phyloP scores from a whole-genome alignment of 2,329 filamentous ascomycete genomes.

The Fusarium brevicatenulatum region DNA sequence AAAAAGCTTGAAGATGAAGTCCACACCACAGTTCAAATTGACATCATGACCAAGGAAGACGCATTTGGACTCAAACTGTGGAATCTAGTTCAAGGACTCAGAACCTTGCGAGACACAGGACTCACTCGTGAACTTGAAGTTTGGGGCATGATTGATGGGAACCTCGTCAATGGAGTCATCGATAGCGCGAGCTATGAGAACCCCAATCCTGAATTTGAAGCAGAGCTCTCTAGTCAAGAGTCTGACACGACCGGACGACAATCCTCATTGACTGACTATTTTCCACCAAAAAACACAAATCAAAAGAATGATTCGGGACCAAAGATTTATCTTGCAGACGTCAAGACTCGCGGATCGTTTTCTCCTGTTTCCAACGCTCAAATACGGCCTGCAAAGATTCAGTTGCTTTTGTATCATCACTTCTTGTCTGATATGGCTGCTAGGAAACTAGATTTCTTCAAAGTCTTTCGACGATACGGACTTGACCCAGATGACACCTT shows the following conservation, averaged over 20 bases:
- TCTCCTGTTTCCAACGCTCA: constrained; percentile 73
- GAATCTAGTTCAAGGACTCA: constrained; percentile 89
- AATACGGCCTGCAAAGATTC: constrained; percentile 81
- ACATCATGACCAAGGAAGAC: constrained; percentile 81
- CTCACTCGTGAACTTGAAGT: constrained; percentile 81
- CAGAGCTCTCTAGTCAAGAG: constrained; percentile 58
- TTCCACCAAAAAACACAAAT: constrained; percentile 42
- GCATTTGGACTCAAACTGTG: constrained; percentile 83
- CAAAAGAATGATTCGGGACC: constrained; percentile 6
- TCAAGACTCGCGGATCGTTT: constrained; percentile 81
- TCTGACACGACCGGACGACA: constrained; percentile 47
- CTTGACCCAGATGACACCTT: constrained; percentile 74
- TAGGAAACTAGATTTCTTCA: constrained; percentile 74
- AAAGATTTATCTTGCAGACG: constrained; percentile 80
- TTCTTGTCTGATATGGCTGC: constrained; percentile 81
- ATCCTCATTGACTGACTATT: constrained; percentile 54
- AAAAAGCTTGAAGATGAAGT: constrained; percentile 86
- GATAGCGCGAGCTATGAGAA: constrained; percentile 84
- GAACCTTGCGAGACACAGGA: constrained; percentile 76
- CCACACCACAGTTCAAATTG: constrained; percentile 78
- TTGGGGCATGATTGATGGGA: constrained; percentile 84
- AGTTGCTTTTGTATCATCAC: constrained; percentile 89
- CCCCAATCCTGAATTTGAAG: constrained; percentile 77
- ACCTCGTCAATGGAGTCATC: constrained; percentile 89
- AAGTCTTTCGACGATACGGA: constrained; percentile 76